Percentiles rank a stretch among this genome's conserved stretches.
These are phyloP conservation scores for Lasiodiplodia sp. DNA, from an alignment of 2,329 filamentous ascomycete genomes.

Conservation along the genomic window DNA sequence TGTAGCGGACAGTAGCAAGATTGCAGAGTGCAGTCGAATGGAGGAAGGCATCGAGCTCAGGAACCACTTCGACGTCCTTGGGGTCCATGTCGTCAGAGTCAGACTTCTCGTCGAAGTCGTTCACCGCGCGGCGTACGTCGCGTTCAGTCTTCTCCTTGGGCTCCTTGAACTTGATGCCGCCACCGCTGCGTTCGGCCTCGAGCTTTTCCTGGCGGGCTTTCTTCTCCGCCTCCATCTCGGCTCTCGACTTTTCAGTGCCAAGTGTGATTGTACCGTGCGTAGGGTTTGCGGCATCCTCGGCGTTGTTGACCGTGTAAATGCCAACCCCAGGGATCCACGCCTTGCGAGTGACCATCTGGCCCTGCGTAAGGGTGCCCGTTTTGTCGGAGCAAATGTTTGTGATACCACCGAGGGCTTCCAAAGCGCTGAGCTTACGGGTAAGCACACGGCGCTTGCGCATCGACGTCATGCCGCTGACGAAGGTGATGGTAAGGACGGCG, in stretches of 20 bases:
- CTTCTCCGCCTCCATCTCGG: constrained; percentile 42
- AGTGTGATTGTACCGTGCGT: constrained; percentile 41
- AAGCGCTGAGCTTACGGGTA: constrained; percentile 45
- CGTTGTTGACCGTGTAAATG: constrained; percentile 42
- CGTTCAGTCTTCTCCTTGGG: constrained; percentile 39
- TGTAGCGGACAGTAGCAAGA: constrained; percentile 58
- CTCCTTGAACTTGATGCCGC: constrained; percentile 37
- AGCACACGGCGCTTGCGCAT: constrained; percentile 47
- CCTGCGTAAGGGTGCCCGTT: constrained; percentile 52
- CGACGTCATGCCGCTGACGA: constrained; percentile 46
- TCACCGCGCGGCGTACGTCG: constrained; percentile 33
- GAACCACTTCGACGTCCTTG: constrained; percentile 38
- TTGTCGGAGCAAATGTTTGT: constrained; percentile 61
- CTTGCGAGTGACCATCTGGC: constrained; percentile 45
- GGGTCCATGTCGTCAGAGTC: constrained; percentile 31
- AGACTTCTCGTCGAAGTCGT: constrained; percentile 27
- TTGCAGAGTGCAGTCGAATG: constrained; percentile 54
- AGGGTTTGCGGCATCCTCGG: constrained; percentile 42
- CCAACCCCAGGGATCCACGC: constrained; percentile 46
- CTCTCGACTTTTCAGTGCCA: constrained; percentile 32
- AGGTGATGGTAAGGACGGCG: constrained; percentile 48
- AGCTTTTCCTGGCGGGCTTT: constrained; percentile 33
- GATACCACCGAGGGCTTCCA: constrained; percentile 47
- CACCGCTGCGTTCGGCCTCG: constrained; percentile 37
- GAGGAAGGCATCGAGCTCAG: constrained; percentile 42